Conservation (phyloP, 345 rosid genomes). For the Jatropha curcas region DNA sequence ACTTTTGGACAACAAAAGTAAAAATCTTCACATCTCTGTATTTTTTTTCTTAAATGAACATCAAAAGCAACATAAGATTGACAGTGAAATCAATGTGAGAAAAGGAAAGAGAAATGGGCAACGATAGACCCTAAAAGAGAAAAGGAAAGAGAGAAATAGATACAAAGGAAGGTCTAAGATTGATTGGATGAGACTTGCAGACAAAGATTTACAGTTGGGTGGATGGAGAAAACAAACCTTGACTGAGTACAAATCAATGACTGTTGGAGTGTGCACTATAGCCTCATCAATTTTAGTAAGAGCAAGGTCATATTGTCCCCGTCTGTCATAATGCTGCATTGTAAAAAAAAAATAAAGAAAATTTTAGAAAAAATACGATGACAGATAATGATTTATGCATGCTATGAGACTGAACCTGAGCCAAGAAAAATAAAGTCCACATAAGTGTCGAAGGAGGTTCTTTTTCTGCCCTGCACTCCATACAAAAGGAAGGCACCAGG, state of each 20-base stretch:
- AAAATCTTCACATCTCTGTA: background rate
- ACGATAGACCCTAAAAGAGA: background rate
- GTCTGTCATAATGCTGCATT: conserved; percentile 95
- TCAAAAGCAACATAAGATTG: background rate
- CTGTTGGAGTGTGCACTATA: conserved; percentile 92
- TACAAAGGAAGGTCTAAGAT: background rate
- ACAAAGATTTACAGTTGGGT: background rate
- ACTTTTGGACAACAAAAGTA: no score
- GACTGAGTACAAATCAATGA: conserved; percentile 87
- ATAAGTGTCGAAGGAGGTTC: conserved; percentile 94
- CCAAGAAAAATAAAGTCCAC: conserved; percentile 92
- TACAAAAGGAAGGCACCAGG: conserved; percentile 19
- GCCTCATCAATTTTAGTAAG: conserved; percentile 87
- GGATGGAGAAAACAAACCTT: conserved; percentile 55
- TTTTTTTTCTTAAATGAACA: background rate
- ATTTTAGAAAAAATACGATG: conserved; percentile 3
- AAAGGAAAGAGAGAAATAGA: background rate
- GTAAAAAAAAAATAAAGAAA: conserved; percentile 17
- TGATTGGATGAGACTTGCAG: background rate
- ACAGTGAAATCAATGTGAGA: background rate
- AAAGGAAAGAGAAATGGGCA: background rate
- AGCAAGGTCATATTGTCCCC: conserved; percentile 76
- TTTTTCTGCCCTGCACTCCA: conserved; percentile 65
- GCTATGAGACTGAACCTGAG: conserved; percentile 59
- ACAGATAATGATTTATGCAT: conserved; percentile 4